Evolutionary conservation across 257 asterid species (phyloP), one percentile per base, ranked within the genome.

Genomic region (Capsicum rhomboideum): DNA sequence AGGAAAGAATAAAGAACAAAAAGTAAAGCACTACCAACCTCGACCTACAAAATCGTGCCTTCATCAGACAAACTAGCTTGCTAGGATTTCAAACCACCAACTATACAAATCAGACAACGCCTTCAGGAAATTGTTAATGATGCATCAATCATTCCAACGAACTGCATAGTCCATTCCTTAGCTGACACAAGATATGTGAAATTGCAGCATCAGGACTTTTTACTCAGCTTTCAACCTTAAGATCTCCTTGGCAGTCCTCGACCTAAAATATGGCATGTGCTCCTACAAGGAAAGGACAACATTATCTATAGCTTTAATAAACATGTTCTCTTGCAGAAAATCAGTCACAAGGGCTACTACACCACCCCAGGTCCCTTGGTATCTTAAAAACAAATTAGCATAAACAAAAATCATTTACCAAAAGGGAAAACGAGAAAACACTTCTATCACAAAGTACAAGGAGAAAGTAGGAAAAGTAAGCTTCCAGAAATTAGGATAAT

Each of bases 201-300:
- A 50, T 17, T 50, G 46, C 28, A 77, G 63, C 28, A 67, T 79
- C 79, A 63, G 29, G 6, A 34, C 28, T 50, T 77, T 31, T 94
- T 91, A 96, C 42, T 96, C 98, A 2, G 97, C 99, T 86, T 86
- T 89, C 91, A 91, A 83, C 81, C 85, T 88, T 89, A 96, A 87
- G 63, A 96, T 91, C 90, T 96, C 99, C 91, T 92, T 94, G 2
- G 91, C 97, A 49, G 95, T 94, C 90, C 98, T 91, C 78, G 0
- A 83, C 89, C 99, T 90, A 84, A 96, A 96, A 85, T 96, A 96
- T 8, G 94, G 93, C 99, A 96, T 94, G 86, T 96, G 64, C 8
- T 87, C 92, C 99, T 95, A 80, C 82, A 49, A 66, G 85, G n/a
- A 31, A 82, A 82, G 78, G 29, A 50, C 2, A 52, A 28, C 68